Base-by-base conservation (phyloP, 441 rosid species). In the Pelargonium australe region DNA sequence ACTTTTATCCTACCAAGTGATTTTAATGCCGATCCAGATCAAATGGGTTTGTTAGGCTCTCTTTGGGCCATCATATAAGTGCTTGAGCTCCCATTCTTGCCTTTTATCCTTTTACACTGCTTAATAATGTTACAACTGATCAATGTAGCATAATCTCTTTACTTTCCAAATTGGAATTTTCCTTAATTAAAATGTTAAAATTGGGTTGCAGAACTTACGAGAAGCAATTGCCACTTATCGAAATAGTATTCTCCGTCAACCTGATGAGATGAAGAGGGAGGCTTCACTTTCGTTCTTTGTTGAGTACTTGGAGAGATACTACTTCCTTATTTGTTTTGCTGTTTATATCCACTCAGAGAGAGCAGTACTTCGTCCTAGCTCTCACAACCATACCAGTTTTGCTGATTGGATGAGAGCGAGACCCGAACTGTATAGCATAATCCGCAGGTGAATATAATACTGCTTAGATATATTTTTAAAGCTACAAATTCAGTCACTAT, bases 221-320 rank as follows among this genome's bases (percentile, higher is more conserved):
- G 99, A 95, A 82, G 99, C 97, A 63, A 95, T 95, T 74, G 96
- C 89, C 74, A 83, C 84, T 74, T 90, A 95, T 76, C 96, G 97
- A 70, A 95, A 83, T 78, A 92, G 87, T 79, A 95, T 92, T 83
- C 87, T 88, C 79, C 97, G 87, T 68, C 97, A 95, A 78, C 87
- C 97, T n/a, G 99, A 95, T 88, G 99, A 95, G 83, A 90, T 87
- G 98, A 92, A 90, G 90, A 91, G 98, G 82, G 98, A 86, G 82
- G 91, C 97, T 57, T 89, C 85, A 63, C 98, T 95, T 76, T 95
- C 97, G 14, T 88, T 89, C 82, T 95, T 95, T 73, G 89, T 90
- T 67, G 99, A 95, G 86, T 95, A 95, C 81, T 81, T 95, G 85
- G 98, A 95, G 82, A 88, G 99, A 90, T 95, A 95, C 72, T 95